A percentile compares a stretch with the other conserved stretches of the same genome.
Conservation (phyloP, 768 basidiomycete species). For the Plicaturopsis crispa region DNA sequence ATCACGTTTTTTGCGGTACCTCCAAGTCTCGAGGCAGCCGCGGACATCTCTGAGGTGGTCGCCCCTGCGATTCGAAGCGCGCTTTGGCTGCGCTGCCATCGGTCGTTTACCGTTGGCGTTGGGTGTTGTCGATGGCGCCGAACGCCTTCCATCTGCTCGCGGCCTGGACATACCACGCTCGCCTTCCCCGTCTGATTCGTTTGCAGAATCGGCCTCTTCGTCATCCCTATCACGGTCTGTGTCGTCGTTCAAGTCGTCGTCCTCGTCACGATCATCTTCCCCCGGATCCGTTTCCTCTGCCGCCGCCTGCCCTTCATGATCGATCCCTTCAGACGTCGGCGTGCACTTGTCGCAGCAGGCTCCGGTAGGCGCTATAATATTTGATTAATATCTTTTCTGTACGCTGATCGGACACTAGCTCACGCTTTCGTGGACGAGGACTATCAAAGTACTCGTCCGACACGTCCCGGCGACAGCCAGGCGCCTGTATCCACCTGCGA, state of each 20-base stretch:
- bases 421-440: constrained; percentile 15
- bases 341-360: constrained; percentile 13
- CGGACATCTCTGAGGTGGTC: constrained; percentile 1
- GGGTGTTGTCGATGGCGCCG: constrained; percentile 7
- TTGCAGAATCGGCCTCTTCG: neutral
- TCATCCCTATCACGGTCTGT: neutral
- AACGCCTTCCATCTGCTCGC: too few relatives aligned
- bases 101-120: constrained; percentile 17
- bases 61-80: constrained; percentile 7
- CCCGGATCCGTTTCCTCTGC: constrained; percentile 1
- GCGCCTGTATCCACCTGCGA: constrained; percentile 19
- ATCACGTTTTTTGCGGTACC: constrained; percentile 1
- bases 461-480: constrained; percentile 19
- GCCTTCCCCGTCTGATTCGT: constrained; percentile 1
- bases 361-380: constrained; percentile 10
- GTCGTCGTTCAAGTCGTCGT: neutral
- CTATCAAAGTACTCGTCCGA: constrained; percentile 24
- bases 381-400: too few relatives aligned
- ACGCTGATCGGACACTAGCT: constrained; percentile 7
- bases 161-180: too few relatives aligned
- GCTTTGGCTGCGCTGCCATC: constrained; percentile 5
- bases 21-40: constrained; percentile 4
- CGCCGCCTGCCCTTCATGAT: too few relatives aligned
- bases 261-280: neutral
- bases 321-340: too few relatives aligned